Conservation (phyloP, 1,139 yeast species). For the Blastobotrys serpentis region DNA sequence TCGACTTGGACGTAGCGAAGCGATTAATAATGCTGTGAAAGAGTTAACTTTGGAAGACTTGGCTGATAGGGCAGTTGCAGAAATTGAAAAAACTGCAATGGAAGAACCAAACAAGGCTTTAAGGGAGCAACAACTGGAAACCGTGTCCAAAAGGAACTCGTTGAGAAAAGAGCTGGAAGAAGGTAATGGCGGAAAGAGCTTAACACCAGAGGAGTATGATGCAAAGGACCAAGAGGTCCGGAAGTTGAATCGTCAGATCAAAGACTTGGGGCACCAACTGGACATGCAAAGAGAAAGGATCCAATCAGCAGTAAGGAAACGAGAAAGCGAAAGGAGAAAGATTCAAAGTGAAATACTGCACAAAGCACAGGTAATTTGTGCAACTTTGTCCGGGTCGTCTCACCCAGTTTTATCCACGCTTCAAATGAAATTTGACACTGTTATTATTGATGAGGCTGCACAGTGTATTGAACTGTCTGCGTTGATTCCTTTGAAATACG, state of each 20-base stretch:
- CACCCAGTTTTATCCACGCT: slow-evolving; percentile 78
- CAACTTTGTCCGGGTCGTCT: slow-evolving; percentile 94
- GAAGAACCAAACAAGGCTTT: slow-evolving; percentile 45
- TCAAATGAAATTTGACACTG: slow-evolving; percentile 83
- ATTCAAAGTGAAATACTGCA: slow-evolving; percentile 69
- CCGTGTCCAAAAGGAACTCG: slow-evolving; percentile 52
- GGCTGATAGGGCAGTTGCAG: slow-evolving; percentile 64
- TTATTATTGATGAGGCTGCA: slow-evolving; percentile 96
- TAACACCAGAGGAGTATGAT: slow-evolving; percentile 26
- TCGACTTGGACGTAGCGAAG: slow-evolving; percentile 90
- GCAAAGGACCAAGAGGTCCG: slow-evolving; percentile 38
- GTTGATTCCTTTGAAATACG: slow-evolving; percentile 88
- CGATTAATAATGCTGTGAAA: slow-evolving; percentile 75
- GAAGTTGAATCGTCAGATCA: slow-evolving; percentile 57
- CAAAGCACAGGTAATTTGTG: slow-evolving; percentile 84
- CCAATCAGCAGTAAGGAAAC: slow-evolving; percentile 65
- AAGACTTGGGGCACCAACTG: slow-evolving; percentile 65
- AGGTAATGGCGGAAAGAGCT: slow-evolving; percentile 29
- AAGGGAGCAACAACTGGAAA: slow-evolving; percentile 52
- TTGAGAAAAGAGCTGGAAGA: slow-evolving; percentile 44
- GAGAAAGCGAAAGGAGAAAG: slow-evolving; percentile 75
- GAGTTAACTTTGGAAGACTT: slow-evolving; percentile 86
- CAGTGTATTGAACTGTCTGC: slow-evolving; percentile 95
- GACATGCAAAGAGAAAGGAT: slow-evolving; percentile 72
- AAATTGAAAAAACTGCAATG: slow-evolving; percentile 42